phyloP scores from a whole-genome alignment of 768 basidiomycete genomes.

The Paxillus involutus region DNA sequence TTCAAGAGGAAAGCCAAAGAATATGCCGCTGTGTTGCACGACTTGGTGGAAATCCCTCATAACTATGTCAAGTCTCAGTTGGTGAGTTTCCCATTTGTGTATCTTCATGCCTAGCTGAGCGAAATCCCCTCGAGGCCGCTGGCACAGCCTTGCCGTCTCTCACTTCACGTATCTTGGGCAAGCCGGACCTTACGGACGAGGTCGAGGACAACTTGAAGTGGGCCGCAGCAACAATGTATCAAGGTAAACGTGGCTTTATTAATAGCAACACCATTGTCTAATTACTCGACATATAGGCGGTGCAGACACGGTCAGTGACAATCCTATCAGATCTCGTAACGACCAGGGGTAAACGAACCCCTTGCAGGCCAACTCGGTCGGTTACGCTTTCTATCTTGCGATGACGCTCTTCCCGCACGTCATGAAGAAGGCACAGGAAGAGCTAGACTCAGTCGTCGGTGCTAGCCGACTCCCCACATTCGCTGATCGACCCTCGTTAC shows the following conservation, averaged over 20 bases:
- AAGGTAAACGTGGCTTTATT: conserved; percentile 2
- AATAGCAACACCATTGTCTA: neutral
- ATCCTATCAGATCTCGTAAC: conserved; percentile 16
- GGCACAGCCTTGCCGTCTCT: conserved; percentile 16
- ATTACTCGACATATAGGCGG: conserved; percentile 14
- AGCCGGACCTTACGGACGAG: conserved; percentile 10
- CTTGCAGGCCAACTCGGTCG: conserved; percentile 8
- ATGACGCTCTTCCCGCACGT: too few relatives aligned
- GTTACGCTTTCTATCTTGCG: too few relatives aligned
- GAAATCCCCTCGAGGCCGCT: too few relatives aligned
- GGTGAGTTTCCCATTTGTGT: neutral
- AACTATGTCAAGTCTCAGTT: conserved; percentile 12
- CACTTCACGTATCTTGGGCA: conserved; percentile 7
- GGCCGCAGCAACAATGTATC: conserved; percentile 11
- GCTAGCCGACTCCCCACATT: too few relatives aligned
- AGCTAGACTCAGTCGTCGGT: too few relatives aligned
- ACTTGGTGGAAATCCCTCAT: conserved; percentile 11
- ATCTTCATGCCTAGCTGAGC: too few relatives aligned
- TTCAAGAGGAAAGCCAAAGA: conserved; percentile 15
- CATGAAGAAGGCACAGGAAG: too few relatives aligned
- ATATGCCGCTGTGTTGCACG: conserved; percentile 5
- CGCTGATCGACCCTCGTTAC: too few relatives aligned
- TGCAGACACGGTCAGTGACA: conserved; percentile 20
- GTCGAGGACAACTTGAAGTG: conserved; percentile 16
- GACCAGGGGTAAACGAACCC: neutral